These are phyloP conservation scores for Phoenix dactylifera DNA, from an alignment of 176 grass and related monocot species.

Conservation along the genomic window DNA sequence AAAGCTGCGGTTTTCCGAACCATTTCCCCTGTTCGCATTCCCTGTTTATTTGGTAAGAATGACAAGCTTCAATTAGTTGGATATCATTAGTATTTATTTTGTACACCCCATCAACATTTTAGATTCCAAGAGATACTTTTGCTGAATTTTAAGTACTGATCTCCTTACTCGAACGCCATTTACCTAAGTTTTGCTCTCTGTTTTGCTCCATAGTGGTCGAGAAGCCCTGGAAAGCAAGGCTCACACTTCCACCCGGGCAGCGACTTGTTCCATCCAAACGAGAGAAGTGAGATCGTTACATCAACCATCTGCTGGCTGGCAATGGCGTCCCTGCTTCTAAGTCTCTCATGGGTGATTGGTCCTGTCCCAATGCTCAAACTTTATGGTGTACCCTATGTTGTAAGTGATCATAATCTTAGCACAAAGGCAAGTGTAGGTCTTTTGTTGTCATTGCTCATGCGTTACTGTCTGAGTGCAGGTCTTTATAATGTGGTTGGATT, in stretches of 20 bases:
- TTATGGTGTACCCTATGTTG: slow-evolving; percentile 60
- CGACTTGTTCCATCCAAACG: slow-evolving; percentile 49
- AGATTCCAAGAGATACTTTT: too few relatives aligned
- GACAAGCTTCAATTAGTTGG: too few relatives aligned
- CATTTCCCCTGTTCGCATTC: slow-evolving; percentile 62
- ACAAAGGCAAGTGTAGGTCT: too few relatives aligned
- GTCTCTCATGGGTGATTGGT: slow-evolving; percentile 31
- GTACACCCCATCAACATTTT: too few relatives aligned
- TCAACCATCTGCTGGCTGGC: slow-evolving; percentile 66
- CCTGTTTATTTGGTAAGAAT: slow-evolving; percentile 65
- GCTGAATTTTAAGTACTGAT: too few relatives aligned
- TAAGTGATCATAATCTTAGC: slow-evolving; percentile 15
- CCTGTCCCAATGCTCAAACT: slow-evolving; percentile 38
- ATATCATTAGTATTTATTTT: too few relatives aligned
- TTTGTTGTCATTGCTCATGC: too few relatives aligned
- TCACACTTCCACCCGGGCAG: slow-evolving; percentile 78
- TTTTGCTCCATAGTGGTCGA: slow-evolving; percentile 26
- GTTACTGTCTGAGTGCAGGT: slow-evolving; percentile 33
- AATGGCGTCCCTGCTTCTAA: slow-evolving; percentile 43
- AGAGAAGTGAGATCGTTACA: slow-evolving; percentile 38
- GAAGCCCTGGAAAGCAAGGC: slow-evolving; percentile 64
- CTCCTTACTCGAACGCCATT: not conserved
- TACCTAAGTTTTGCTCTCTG: slow-evolving; percentile 2
- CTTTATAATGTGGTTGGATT: slow-evolving; percentile 79
- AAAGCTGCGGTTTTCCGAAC: slow-evolving; percentile 49